These are phyloP conservation scores for Penicillium hesseltinei DNA, from an alignment of 2,329 filamentous ascomycete species.

Conservation along the genomic window DNA sequence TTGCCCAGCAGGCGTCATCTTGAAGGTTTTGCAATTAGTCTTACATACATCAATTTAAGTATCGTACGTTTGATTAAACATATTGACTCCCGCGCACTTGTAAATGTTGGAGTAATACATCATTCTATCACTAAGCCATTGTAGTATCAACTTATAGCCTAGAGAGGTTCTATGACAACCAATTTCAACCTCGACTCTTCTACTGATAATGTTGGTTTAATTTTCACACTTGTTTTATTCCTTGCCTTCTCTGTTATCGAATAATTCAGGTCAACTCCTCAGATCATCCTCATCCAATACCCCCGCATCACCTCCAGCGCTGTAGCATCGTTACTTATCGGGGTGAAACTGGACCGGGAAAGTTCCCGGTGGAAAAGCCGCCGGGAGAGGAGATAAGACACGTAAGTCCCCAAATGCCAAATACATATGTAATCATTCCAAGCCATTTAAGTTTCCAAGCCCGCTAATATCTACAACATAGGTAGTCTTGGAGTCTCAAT, in stretches of 20 bases:
- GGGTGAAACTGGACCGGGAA: background rate
- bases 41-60: background rate
- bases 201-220: background rate
- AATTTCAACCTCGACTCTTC: background rate
- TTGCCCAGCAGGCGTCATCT: slow-evolving; percentile 19
- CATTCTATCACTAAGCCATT: background rate
- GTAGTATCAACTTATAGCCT: too few relatives aligned
- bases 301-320: background rate
- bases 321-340: background rate
- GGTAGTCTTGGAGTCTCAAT: slow-evolving; percentile 4
- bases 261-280: too few relatives aligned
- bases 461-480: background rate
- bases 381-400: background rate
- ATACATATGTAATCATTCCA: background rate
- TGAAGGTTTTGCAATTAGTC: background rate
- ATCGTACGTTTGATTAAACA: background rate
- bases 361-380: slow-evolving; percentile 4
- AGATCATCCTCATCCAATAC: background rate
- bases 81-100: background rate
- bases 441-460: background rate
- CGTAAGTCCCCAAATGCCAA: background rate
- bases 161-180: too few relatives aligned
- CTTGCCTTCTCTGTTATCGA: background rate
- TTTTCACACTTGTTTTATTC: background rate
- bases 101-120: background rate